Base-by-base conservation (phyloP, 495 filamentous ascomycete species). In the Penicillium verhagenii region DNA sequence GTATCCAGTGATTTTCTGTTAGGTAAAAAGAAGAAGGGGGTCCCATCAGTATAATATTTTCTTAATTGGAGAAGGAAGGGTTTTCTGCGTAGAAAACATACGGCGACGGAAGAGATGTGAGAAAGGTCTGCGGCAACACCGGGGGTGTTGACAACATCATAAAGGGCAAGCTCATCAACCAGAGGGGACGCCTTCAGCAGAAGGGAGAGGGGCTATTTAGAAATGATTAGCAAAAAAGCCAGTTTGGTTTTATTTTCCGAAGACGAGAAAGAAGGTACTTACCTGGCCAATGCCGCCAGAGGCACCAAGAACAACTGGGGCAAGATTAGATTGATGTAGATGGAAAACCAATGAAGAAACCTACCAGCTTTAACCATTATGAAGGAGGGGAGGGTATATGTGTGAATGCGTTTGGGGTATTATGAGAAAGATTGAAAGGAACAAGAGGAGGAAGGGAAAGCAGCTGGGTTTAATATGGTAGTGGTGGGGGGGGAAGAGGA, bases 221-320 rank as follows among this genome's bases (percentile, higher is more conserved):
- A 13, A n/a, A 29, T 46, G 1, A 42, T 67, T 50, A 64, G 55
- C 28, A 35, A n/a, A n/a, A 26, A 11, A 9, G n/a, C 29, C n/a
- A n/a, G n/a, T n/a, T n/a, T n/a, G n/a, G n/a, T n/a, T n/a, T n/a
- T n/a, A n/a, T n/a, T n/a, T n/a, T n/a, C n/a, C n/a, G n/a, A n/a
- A n/a, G n/a, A n/a, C n/a, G n/a, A n/a, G 25, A 19, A 21, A 19
- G 38, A 24, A 16, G 10, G 26, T 20, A 39, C 58, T 56, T 65
- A 96, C 94, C 85, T 98, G 94, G 75, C 94, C 94, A 84, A 98
- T 97, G 77, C 94, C 94, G 77, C 94, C 94, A 69, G 94, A 87
- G 66, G 94, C 94, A 66, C 94, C 94, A 70, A 92, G 89, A 79
- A 98, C 93, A 75, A 90, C 92, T 94, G 50, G 11, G n/a, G 57